Evolutionary conservation across 2,329 filamentous ascomycete genomes (phyloP), one percentile per base, ranked within the genome.

Genomic region (Apiospora hydei): DNA sequence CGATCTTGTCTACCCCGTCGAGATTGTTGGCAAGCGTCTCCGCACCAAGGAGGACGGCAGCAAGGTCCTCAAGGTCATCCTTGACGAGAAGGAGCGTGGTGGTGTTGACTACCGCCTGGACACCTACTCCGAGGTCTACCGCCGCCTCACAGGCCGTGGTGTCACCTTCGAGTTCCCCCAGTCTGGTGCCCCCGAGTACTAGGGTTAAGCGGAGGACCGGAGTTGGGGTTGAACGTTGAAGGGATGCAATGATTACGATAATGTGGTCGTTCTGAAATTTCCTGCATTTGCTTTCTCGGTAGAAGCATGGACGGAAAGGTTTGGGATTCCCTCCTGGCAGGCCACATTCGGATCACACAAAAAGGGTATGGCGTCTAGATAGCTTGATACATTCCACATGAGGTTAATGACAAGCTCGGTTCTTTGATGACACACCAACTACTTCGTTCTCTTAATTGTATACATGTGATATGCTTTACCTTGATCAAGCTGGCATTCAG

Each of bases 41-140:
- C 94, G 96, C 87, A 98, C 96, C 89, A 96, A 97, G 90, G 96
- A 98, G 91, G 96, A 99, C 87, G 95, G 95, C 86, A 92, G 90
- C 92, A 98, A 98, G 94, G 88, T 94, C 84, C 92, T 98, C 87
- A 99, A 99, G 94, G 94, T 99, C 85, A 91, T 99, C 84, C 92
- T 99, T 74, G 96, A 99, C 87, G 96, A 98, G 94, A 99, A 99
- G 94, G 96, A 99, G 94, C 94, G 95, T 82, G 96, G 95, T 83
- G 95, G 95, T 86, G 96, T 99, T 81, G 96, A 99, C 91, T 98
- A 98, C 93, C 92, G 96, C 86, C 94, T 99, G 81, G 96, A 99
- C 88, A 98, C 96, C 85, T 99, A 99, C 91, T 94, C 94, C 78
- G 96, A 99, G 92, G 96, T 99, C 85, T 99, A 99, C 94, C 94